phyloP scores from a whole-genome alignment of 441 rosid species.

The Hypseocharis bilobata region DNA sequence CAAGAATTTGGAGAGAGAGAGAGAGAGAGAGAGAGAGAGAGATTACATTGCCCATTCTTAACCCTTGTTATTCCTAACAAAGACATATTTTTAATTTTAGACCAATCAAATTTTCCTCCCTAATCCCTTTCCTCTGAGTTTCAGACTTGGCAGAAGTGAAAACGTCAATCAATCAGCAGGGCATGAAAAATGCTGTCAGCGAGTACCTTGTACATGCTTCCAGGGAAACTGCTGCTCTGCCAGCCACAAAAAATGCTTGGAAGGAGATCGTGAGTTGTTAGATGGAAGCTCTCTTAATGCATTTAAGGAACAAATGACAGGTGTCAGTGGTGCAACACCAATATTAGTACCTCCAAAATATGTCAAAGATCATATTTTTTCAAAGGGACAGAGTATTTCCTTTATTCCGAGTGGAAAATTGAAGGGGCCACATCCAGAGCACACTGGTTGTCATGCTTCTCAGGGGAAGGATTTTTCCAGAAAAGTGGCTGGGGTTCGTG shows the following conservation, averaged over 20 bases:
- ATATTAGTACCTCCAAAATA: slow-evolving; percentile 22
- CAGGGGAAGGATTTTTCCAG: slow-evolving; percentile 43
- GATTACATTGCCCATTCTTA: too few species aligned
- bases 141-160: slow-evolving; percentile 31
- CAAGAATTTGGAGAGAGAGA: too few species aligned
- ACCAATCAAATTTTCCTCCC: too few species aligned
- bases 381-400: slow-evolving; percentile 18
- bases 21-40: too few species aligned
- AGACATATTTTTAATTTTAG: too few species aligned
- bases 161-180: slow-evolving; percentile 16
- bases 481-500: slow-evolving; percentile 24
- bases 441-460: slow-evolving; percentile 19
- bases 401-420: slow-evolving; percentile 20
- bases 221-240: slow-evolving; percentile 26
- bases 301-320: slow-evolving; percentile 16
- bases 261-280: slow-evolving; percentile 22
- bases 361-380: slow-evolving; percentile 20
- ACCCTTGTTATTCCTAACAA: too few species aligned
- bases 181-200: slow-evolving; percentile 30
- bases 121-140: too few species aligned
- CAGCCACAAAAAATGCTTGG: slow-evolving; percentile 22
- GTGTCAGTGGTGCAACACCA: slow-evolving; percentile 20
- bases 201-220: slow-evolving; percentile 16
- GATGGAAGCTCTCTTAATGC: slow-evolving; percentile 19
- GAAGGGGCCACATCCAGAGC: slow-evolving; percentile 18